These are phyloP conservation scores for Nannochloropsis salina DNA, from an alignment of 108 stramenopile genomes.

Conservation along the genomic window DNA sequence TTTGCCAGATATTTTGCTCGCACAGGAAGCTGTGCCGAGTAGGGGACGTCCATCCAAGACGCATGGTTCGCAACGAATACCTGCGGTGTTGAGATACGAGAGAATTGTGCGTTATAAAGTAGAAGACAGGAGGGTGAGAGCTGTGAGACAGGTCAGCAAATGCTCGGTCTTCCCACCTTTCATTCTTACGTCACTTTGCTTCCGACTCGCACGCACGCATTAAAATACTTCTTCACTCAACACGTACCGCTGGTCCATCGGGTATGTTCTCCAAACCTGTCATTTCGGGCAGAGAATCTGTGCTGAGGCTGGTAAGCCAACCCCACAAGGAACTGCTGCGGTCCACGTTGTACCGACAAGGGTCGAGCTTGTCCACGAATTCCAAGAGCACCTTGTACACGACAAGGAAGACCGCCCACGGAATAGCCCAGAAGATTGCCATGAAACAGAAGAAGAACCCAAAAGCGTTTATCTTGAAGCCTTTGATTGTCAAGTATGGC, in stretches of 20 bases:
- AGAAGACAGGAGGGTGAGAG: background rate
- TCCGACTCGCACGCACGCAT: no score
- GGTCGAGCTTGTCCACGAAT: constrained; percentile 17
- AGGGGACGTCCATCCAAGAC: constrained; percentile 21
- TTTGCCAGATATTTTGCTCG: constrained; percentile 20
- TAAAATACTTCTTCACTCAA: background rate
- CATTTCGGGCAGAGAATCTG: background rate
- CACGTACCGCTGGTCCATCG: constrained; percentile 8
- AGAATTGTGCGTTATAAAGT: background rate
- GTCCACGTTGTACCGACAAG: background rate
- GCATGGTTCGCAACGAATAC: background rate
- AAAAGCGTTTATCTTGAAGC: background rate
- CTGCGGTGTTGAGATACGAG: background rate
- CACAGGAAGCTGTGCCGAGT: background rate
- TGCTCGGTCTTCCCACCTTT: background rate
- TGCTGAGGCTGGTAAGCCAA: background rate
- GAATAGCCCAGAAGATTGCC: background rate
- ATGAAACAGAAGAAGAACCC: background rate
- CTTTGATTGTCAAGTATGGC: background rate
- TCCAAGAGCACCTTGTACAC: background rate
- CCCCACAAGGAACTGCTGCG: constrained; percentile 10
- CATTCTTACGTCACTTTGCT: no score
- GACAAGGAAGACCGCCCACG: background rate
- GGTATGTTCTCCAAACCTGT: constrained; percentile 3
- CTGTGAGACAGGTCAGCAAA: background rate